Conservation (phyloP, 2,329 filamentous ascomycete species). For the Neofusicoccum sp. region DNA sequence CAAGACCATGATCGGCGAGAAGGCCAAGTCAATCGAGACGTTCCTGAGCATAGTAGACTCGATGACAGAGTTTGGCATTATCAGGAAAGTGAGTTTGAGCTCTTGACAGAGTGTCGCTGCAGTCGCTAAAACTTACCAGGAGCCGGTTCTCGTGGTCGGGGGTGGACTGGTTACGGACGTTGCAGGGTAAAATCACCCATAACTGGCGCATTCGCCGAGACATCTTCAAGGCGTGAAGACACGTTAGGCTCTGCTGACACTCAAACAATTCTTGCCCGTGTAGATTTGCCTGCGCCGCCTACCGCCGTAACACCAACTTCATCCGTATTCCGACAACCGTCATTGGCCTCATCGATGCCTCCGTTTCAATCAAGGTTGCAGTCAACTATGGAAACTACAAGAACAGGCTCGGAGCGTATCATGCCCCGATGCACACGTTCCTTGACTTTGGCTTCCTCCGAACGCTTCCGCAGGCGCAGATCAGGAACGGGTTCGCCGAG, state of each 20-base stretch:
- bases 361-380: slow-evolving; percentile 74
- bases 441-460: slow-evolving; percentile 72
- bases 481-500: slow-evolving; percentile 72
- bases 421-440: slow-evolving; percentile 70
- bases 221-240: slow-evolving; percentile 41
- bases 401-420: slow-evolving; percentile 71
- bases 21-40: slow-evolving; percentile 71
- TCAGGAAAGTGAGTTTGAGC: slow-evolving; percentile 49
- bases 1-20: slow-evolving; percentile 72
- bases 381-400: slow-evolving; percentile 77
- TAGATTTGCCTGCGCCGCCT: slow-evolving; percentile 68
- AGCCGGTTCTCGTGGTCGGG: slow-evolving; percentile 65
- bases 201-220: slow-evolving; percentile 39
- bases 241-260: not conserved
- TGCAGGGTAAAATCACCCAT: slow-evolving; percentile 58
- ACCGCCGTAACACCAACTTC: slow-evolving; percentile 70
- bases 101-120: slow-evolving; percentile 31
- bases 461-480: slow-evolving; percentile 64
- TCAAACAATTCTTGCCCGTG: slow-evolving; percentile 23
- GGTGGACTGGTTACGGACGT: slow-evolving; percentile 72
- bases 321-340: slow-evolving; percentile 73
- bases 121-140: slow-evolving; percentile 39
- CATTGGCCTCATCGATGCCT: slow-evolving; percentile 72
- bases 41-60: slow-evolving; percentile 68
- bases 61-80: slow-evolving; percentile 72